phyloP scores from a whole-genome alignment of 2,329 filamentous ascomycete genomes.

The Microdochium bolleyi region DNA sequence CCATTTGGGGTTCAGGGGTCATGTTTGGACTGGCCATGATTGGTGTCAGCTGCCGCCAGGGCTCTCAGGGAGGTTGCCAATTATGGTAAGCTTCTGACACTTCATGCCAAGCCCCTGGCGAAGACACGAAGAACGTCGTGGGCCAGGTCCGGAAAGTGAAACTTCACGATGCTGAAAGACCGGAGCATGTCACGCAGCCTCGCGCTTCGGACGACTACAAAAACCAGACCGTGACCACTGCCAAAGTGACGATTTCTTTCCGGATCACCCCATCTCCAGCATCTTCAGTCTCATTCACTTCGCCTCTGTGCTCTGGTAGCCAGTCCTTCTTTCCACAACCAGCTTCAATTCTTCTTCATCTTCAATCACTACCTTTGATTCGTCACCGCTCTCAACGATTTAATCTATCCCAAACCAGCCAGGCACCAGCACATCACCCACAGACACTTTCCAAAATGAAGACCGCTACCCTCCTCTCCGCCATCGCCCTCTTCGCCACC shows the following conservation, averaged over 20 bases:
- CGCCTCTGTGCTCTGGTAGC: constrained; percentile 1
- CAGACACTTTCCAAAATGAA: constrained; percentile 1
- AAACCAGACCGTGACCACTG: not conserved
- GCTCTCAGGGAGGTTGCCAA: no score
- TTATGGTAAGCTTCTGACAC: not conserved
- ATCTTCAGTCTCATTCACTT: not conserved
- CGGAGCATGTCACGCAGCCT: not conserved
- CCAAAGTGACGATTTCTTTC: not conserved
- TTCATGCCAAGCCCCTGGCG: not conserved
- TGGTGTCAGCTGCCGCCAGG: no score
- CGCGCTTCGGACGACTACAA: not conserved
- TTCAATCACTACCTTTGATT: not conserved
- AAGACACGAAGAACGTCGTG: not conserved
- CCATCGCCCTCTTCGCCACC: constrained; percentile 1
- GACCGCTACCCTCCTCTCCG: constrained; percentile 1
- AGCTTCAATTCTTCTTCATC: not conserved
- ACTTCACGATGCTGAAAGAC: no score
- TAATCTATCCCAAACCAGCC: not conserved
- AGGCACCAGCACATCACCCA: not conserved
- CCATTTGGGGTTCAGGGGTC: no score
- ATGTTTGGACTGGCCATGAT: no score
- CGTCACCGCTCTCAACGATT: not conserved
- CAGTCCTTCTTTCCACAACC: constrained; percentile 2
- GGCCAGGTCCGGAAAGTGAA: no score
- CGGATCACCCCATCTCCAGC: not conserved